Evolutionary conservation across 495 filamentous ascomycete genomes (phyloP).

Genomic region (Annulohypoxylon nitens): DNA sequence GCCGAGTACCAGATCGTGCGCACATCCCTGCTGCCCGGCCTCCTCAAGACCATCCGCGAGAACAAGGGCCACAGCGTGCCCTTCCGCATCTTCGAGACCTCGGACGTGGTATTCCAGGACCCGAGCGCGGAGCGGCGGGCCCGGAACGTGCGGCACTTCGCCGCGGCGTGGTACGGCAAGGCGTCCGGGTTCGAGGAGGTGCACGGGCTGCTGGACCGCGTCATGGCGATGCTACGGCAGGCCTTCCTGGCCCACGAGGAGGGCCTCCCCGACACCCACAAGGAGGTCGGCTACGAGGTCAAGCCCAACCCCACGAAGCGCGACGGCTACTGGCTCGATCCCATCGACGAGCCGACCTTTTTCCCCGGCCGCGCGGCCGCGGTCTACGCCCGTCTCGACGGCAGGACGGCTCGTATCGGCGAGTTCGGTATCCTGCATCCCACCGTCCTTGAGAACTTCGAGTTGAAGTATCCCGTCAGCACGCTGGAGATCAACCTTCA

Average conservation of each 20-base stretch:
- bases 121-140: slow-evolving; percentile 79
- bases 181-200: slow-evolving; percentile 96
- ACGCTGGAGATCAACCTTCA: slow-evolving; percentile 96
- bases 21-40: slow-evolving; percentile 86
- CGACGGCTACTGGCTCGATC: slow-evolving; percentile 92
- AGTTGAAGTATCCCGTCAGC: slow-evolving; percentile 92
- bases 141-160: slow-evolving; percentile 93
- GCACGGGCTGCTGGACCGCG: slow-evolving; percentile 90
- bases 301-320: slow-evolving; percentile 61
- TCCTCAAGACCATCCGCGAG: slow-evolving; percentile 95
- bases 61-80: slow-evolving; percentile 92
- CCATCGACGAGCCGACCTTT: slow-evolving; percentile 89
- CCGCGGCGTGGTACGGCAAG: slow-evolving; percentile 95
- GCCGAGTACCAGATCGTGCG: slow-evolving; percentile 96
- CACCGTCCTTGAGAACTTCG: slow-evolving; percentile 91
- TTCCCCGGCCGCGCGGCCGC: slow-evolving; percentile 90
- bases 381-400: slow-evolving; percentile 78
- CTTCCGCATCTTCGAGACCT: slow-evolving; percentile 92
- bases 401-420: slow-evolving; percentile 80
- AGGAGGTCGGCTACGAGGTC: slow-evolving; percentile 61
- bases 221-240: slow-evolving; percentile 91
- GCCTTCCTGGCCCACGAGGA: slow-evolving; percentile 83
- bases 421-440: slow-evolving; percentile 95
- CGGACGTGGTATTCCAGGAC: slow-evolving; percentile 93
- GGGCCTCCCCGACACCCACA: slow-evolving; percentile 63